Evolutionary conservation across 1,284 basidiomycete genomes (phyloP).

Genomic region (Serendipita sp.): DNA sequence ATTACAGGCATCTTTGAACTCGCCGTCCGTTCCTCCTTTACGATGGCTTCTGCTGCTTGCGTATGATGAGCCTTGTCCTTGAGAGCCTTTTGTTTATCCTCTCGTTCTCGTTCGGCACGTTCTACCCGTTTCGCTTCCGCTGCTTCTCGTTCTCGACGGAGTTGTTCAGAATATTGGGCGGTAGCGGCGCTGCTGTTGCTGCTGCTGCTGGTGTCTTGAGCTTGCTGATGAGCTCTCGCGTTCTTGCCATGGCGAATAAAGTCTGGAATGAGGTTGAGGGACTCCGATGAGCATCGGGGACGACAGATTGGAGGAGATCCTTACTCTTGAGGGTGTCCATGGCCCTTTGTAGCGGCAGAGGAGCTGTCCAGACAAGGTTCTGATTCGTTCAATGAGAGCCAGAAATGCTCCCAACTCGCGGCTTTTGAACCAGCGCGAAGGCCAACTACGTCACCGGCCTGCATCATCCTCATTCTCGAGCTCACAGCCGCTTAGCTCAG

Average conservation of each 20-base stretch:
- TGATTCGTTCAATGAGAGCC: no score
- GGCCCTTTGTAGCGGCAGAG: constrained; percentile 21
- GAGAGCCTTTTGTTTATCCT: constrained; percentile 9
- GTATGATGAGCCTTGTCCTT: constrained; percentile 24
- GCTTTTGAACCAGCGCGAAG: no score
- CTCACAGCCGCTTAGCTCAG: no score
- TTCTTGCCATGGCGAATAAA: constrained; percentile 72
- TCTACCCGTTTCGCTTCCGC: constrained; percentile 21
- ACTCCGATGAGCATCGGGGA: constrained; percentile 1
- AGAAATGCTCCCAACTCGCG: no score
- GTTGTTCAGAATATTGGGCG: constrained; percentile 17
- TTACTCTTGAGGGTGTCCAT: constrained; percentile 63
- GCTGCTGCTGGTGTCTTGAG: constrained; percentile 16
- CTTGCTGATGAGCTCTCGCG: constrained; percentile 18
- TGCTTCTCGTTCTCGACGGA: constrained; percentile 19
- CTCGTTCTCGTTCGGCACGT: constrained; percentile 14
- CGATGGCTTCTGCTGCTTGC: constrained; percentile 57
- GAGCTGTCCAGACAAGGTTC: no score
- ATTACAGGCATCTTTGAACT: constrained; percentile 70
- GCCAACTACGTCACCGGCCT: no score
- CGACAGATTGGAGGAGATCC: constrained; percentile 12
- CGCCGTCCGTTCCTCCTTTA: constrained; percentile 62
- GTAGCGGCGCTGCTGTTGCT: constrained; percentile 17
- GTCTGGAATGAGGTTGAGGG: constrained; percentile 32
- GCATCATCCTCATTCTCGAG: no score